These are phyloP conservation scores for Articulospora tetracladia DNA, from an alignment of 495 filamentous ascomycete genomes.

Conservation along the genomic window DNA sequence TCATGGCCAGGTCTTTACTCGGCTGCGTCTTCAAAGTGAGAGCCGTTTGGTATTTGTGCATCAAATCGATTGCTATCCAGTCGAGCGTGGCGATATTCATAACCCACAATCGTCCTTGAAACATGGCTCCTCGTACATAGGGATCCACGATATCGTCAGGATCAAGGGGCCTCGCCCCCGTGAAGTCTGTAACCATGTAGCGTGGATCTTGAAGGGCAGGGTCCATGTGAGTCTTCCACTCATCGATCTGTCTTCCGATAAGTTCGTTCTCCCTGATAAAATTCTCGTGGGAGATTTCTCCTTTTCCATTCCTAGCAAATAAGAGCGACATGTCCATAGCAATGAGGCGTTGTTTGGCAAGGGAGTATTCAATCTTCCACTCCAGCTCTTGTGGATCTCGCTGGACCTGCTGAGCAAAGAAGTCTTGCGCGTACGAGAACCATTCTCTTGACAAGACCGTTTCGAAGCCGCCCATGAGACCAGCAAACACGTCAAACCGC, in stretches of 20 bases:
- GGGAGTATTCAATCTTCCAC: slow-evolving; percentile 61
- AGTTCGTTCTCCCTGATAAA: slow-evolving; percentile 60
- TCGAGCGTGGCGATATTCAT: slow-evolving; percentile 72
- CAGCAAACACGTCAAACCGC: slow-evolving; percentile 81
- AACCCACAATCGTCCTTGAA: slow-evolving; percentile 62
- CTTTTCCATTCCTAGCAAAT: slow-evolving; percentile 65
- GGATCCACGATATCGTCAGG: slow-evolving; percentile 69
- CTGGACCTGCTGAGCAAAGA: slow-evolving; percentile 53
- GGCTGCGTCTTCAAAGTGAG: slow-evolving; percentile 46
- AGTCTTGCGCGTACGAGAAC: slow-evolving; percentile 64
- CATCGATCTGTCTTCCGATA: slow-evolving; percentile 48
- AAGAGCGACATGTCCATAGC: slow-evolving; percentile 77
- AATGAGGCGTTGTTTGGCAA: slow-evolving; percentile 66
- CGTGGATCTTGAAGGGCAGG: slow-evolving; percentile 52
- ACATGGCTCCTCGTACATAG: slow-evolving; percentile 62
- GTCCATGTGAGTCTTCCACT: slow-evolving; percentile 55
- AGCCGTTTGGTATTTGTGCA: slow-evolving; percentile 73
- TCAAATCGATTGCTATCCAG: slow-evolving; percentile 71
- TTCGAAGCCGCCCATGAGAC: slow-evolving; percentile 75
- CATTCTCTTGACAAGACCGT: slow-evolving; percentile 74
- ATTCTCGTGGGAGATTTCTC: slow-evolving; percentile 56
- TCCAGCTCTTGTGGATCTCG: slow-evolving; percentile 58
- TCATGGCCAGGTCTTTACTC: slow-evolving; percentile 46
- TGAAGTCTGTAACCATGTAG: slow-evolving; percentile 56
- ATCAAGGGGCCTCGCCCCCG: slow-evolving; percentile 41